These are phyloP conservation scores for Trypanosoma congolense DNA, from an alignment of 208 protist species.

Conservation along the genomic window DNA sequence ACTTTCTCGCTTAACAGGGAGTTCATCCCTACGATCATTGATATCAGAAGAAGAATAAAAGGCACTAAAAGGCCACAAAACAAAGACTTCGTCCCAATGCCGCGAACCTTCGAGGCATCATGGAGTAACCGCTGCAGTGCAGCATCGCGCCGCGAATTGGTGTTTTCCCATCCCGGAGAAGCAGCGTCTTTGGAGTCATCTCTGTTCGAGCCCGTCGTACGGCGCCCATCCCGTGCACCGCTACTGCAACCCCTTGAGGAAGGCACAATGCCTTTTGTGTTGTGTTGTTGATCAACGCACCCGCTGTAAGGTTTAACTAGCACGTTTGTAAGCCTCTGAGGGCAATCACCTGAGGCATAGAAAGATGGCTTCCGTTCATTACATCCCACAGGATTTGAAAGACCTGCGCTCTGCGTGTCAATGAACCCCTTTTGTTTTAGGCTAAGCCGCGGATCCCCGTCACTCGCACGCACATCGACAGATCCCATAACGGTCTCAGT, in stretches of 20 bases:
- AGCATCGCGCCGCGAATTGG: not conserved
- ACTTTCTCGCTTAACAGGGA: slow-evolving; percentile 46
- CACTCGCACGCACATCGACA: not conserved
- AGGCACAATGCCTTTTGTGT: no score
- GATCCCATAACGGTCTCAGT: not conserved
- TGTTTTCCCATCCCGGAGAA: not conserved
- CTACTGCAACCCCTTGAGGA: no score
- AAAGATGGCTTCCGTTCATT: no score
- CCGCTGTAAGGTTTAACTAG: no score
- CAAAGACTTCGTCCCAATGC: slow-evolving; percentile 64
- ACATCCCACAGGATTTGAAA: no score
- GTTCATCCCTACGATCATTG: slow-evolving; percentile 44
- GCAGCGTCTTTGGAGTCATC: not conserved
- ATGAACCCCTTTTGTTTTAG: no score
- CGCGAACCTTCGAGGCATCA: slow-evolving; percentile 41
- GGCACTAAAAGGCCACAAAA: slow-evolving; percentile 51
- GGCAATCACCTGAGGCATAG: no score
- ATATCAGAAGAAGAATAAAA: slow-evolving; percentile 54
- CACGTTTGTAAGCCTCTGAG: no score
- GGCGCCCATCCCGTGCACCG: no score
- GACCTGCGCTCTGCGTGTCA: no score
- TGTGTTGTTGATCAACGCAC: no score
- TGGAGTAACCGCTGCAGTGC: slow-evolving; percentile 47
- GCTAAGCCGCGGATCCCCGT: no score
- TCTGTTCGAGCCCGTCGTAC: not conserved